Evolutionary conservation across 2,329 filamentous ascomycete species (phyloP).

Genomic region (Aschersonia sp.): DNA sequence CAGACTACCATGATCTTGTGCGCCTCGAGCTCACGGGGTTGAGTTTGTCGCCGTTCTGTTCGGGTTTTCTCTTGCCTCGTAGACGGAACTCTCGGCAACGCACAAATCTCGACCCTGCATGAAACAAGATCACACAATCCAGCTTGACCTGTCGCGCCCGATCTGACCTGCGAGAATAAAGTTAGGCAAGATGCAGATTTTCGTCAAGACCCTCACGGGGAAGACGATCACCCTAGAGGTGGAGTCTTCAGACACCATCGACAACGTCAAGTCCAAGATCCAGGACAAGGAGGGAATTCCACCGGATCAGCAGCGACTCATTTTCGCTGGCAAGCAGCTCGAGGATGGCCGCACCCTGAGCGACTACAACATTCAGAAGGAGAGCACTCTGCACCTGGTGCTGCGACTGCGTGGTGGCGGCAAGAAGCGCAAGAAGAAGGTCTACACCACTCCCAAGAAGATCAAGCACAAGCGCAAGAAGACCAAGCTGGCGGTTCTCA

Average conservation of each 20-base stretch:
- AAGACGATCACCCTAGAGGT: constrained; percentile 99
- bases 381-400: constrained; percentile 95
- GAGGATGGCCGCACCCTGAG: constrained; percentile 97
- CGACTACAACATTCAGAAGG: constrained; percentile 99
- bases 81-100: not conserved
- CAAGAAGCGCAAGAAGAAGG: constrained; percentile 99
- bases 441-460: constrained; percentile 99
- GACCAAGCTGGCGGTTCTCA: constrained; percentile 99
- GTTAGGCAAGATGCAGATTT: constrained; percentile 60
- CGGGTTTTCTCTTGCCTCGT: not conserved
- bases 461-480: constrained; percentile 99
- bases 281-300: constrained; percentile 99
- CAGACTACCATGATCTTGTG: too few species aligned
- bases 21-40: too few species aligned
- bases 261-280: constrained; percentile 99
- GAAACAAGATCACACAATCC: too few species aligned
- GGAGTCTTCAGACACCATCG: constrained; percentile 98
- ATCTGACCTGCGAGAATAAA: constrained; percentile 23
- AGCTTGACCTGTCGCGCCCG: constrained; percentile 1
- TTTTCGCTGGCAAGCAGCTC: constrained; percentile 99
- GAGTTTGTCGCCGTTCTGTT: not conserved
- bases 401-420: constrained; percentile 95
- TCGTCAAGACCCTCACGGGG: constrained; percentile 83
- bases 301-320: constrained; percentile 97
- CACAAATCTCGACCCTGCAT: not conserved